These are phyloP conservation scores for Cenococcum geophilum DNA, from an alignment of 495 filamentous ascomycete genomes.

Conservation along the genomic window DNA sequence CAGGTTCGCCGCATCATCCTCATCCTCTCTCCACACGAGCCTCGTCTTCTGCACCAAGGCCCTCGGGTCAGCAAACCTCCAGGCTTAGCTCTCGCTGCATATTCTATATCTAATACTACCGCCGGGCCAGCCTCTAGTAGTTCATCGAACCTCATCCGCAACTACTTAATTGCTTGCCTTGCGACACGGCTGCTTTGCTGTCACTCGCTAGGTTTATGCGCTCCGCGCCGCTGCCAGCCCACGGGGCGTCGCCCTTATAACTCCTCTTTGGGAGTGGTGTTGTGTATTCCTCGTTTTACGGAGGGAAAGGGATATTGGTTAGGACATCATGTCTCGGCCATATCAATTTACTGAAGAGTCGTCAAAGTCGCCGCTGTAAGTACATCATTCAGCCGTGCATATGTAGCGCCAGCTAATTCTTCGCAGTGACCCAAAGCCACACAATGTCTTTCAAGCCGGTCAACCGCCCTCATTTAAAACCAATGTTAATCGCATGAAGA, in stretches of 20 bases:
- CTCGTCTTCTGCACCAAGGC: not conserved
- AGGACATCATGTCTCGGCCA: slow-evolving; percentile 38
- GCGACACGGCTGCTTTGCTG: slow-evolving; percentile 2
- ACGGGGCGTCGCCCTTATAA: slow-evolving; percentile 11
- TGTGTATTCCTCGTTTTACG: not conserved
- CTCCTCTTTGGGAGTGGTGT: slow-evolving; percentile 5
- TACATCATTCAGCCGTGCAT: not conserved
- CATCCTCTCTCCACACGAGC: not conserved
- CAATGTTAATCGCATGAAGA: slow-evolving; percentile 86
- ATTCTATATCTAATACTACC: not conserved
- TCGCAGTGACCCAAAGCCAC: slow-evolving; percentile 31
- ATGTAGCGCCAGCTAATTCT: slow-evolving; percentile 6
- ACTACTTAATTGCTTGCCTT: not conserved
- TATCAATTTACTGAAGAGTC: slow-evolving; percentile 34
- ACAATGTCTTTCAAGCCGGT: slow-evolving; percentile 32
- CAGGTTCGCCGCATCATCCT: slow-evolving; percentile 5
- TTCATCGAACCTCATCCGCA: not conserved
- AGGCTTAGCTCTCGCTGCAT: not conserved
- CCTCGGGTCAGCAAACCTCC: not conserved
- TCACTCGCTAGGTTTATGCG: slow-evolving; percentile 17
- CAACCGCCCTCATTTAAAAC: slow-evolving; percentile 58
- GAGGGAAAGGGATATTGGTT: not conserved
- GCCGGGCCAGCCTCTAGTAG: not conserved
- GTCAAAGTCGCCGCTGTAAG: slow-evolving; percentile 29
- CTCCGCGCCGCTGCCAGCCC: slow-evolving; percentile 1